Evolutionary conservation across 805 yeast genomes (phyloP).

Genomic region (Wickerhamiella musiphila): DNA sequence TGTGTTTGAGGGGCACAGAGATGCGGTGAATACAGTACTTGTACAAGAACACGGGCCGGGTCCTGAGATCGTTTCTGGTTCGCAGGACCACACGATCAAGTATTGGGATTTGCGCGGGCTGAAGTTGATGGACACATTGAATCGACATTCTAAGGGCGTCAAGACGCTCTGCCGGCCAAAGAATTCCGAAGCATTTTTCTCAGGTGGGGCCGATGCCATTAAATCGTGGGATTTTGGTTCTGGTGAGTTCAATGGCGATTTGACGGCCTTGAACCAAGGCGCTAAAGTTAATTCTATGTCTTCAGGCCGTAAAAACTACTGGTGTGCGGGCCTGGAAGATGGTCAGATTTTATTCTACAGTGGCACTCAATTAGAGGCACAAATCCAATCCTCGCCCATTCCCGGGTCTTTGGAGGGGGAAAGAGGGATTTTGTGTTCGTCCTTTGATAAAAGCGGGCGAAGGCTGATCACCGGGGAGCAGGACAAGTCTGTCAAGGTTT

Average conservation of each 20-base stretch:
- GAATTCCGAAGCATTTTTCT: too few relatives aligned
- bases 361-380: constrained; percentile 38
- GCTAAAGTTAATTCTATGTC: constrained; percentile 53
- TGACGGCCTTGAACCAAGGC: constrained; percentile 17
- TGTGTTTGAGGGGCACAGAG: constrained; percentile 67
- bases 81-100: constrained; percentile 70
- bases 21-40: constrained; percentile 50
- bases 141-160: constrained; percentile 73
- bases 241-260: constrained; percentile 51
- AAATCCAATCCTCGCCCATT: constrained; percentile 33
- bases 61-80: constrained; percentile 72
- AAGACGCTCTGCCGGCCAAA: too few relatives aligned
- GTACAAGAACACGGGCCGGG: constrained; percentile 53
- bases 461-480: constrained; percentile 74
- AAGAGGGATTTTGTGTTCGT: constrained; percentile 47
- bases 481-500: constrained; percentile 58
- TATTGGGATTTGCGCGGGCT: constrained; percentile 87
- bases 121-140: constrained; percentile 47
- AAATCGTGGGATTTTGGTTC: constrained; percentile 73
- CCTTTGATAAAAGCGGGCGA: constrained; percentile 65
- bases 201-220: constrained; percentile 64
- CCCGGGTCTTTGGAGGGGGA: constrained; percentile 61
- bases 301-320: constrained; percentile 42
- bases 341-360: constrained; percentile 74
- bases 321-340: constrained; percentile 72